Base-by-base conservation (phyloP, 352 stramenopile species). In the Globisporangium carolinianum region DNA sequence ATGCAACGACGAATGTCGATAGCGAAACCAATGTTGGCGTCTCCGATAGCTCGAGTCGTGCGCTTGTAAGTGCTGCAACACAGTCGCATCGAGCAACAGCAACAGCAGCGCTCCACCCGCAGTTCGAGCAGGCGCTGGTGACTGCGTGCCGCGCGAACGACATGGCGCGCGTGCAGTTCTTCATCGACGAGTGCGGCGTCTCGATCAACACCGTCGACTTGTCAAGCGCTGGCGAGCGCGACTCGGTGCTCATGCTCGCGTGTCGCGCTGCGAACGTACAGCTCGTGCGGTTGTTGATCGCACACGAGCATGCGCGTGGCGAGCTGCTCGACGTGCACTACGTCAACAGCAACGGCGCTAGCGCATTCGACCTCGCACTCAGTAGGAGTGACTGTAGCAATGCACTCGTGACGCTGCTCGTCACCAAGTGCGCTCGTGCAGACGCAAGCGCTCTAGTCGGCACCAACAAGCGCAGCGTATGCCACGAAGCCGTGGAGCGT, bases 141-240 rank as follows among this genome's bases (percentile, higher is more conserved):
- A 42, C 39, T 12, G 66, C 67, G 2, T 71, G 65, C 24, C 57
- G 67, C 60, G 38, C 36, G 14, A 66, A 57, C 0, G 53, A 76
- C 24, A 42, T 75, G 7, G 55, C 62, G 35, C 68, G 52, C 17
- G 58, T 74, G 50, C 47, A 47, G 17, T 79, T 79, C 37, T 64
- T 67, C 41, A 55, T 79, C 18, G 66, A 79, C 4, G 73, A 83
- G 41, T 83, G 57, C 35, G 51, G 60, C 8, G 61, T 79, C 10
- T 73, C 68, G 0, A 65, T 79, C 7, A 79, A 79, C 39, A 46
- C 57, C 12, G 61, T 68, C 0, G 69, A 75, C 35, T 17, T 6
- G 36, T 35, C 58, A 8, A 18, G 37, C 32, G 37, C 41, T 4
- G 48, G 36, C 4, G 62, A 59, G 5, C 38, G 36, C 1, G 58